Base-by-base conservation (phyloP, 768 basidiomycete species). In the Termitomyces sp. region DNA sequence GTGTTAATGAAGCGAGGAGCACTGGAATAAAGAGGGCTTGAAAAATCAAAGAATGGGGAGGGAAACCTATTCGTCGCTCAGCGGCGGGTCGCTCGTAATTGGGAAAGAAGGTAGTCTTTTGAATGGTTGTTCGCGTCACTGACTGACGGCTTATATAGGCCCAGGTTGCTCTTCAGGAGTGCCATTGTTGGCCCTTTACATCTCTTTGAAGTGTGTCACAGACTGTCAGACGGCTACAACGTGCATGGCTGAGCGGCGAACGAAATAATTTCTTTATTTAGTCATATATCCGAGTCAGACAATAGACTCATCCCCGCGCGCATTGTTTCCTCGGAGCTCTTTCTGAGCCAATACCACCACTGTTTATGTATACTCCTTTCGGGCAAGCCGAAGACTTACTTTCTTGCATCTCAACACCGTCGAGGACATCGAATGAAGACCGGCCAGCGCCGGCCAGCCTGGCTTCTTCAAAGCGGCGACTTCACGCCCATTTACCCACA, bases 1-100 rank as follows among this genome's bases (percentile, higher is more conserved):
- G 38, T 12, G 38, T 38, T 16, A 14, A 38, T 57, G 48, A 26
- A 28, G 35, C 43, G 53, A 23, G 35, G 55, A 38, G 46, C 40
- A 60, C 18, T 36, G 20, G 26, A 38, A 23, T 46, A 56, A 38
- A 43, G n/a, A 41, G 5, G 23, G 53, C 6, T 41, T 1, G 26
- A 54, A 13, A 41, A 54, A 33, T 33, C 56, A 56, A 60, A 48
- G 55, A 59, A 26, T 50, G 58, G 36, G 44, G 33, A 44, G 43
- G 52, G 10, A 12, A 36, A 36, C 35, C 55, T 48, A 48, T 35
- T 56, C 55, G 55, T 56, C 55, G 55, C 55, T 30, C 53, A 54
- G 53, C 53, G 30, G 54, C 35, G 55, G 38, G 18, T 32, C 28
- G 26, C 35, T 36, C 26, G 55, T 56, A 56, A 23, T 1, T 10